phyloP scores from a whole-genome alignment of 192 early-diverging fungal species.

The Coemansia sp. region DNA sequence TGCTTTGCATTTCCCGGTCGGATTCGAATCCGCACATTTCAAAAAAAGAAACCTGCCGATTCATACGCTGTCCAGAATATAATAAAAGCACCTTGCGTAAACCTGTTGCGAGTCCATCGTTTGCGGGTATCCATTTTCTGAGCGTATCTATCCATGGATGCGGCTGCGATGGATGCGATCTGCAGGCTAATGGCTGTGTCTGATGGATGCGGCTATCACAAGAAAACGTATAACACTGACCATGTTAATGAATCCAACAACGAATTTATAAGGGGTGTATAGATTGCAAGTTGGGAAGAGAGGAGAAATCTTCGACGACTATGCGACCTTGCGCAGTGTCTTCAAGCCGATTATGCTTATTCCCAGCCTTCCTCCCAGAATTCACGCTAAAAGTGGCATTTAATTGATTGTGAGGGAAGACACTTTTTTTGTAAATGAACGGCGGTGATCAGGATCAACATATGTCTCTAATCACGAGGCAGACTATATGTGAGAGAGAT shows the following conservation, averaged over 20 bases:
- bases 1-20: too few species aligned
- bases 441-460: neutral
- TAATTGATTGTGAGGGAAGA: neutral
- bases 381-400: neutral
- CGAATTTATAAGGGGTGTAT: constrained; percentile 15
- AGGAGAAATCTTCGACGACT: constrained; percentile 16
- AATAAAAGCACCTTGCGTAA: neutral
- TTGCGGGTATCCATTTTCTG: neutral
- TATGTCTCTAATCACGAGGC: neutral
- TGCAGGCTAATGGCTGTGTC: neutral
- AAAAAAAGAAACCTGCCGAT: too few species aligned
- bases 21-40: too few species aligned
- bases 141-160: constrained; percentile 1
- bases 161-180: constrained; percentile 29
- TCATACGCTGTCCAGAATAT: too few species aligned
- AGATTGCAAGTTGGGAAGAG: constrained; percentile 30
- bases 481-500: neutral
- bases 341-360: neutral
- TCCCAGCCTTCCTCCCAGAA: neutral
- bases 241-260: constrained; percentile 43
- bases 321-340: neutral
- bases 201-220: constrained; percentile 28
- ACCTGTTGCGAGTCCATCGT: neutral
- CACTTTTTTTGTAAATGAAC: neutral
- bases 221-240: constrained; percentile 24